Conservation (phyloP, 2,329 filamentous ascomycete species). For the Parascedosporium putredinis region DNA sequence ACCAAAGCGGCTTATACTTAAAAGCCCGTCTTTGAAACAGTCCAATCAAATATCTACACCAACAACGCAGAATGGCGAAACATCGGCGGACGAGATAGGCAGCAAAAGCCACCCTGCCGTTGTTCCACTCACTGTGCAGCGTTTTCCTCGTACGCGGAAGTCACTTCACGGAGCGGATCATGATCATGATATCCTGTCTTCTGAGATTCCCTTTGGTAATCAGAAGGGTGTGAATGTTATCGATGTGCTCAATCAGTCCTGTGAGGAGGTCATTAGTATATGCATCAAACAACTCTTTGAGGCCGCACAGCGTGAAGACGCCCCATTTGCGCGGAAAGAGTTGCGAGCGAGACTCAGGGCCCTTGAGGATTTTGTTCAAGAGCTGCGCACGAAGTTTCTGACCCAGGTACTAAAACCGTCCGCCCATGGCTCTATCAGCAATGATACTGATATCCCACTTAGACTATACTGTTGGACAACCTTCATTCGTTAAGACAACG, state of each 20-base stretch:
- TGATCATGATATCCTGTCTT: constrained; percentile 33
- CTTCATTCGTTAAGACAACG: constrained; percentile 47
- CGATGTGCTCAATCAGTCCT: constrained; percentile 52
- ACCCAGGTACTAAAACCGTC: constrained; percentile 39
- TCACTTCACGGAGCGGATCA: constrained; percentile 27
- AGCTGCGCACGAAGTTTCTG: constrained; percentile 43
- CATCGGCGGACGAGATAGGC: constrained; percentile 6
- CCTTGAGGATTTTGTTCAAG: constrained; percentile 47
- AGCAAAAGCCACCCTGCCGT: constrained; percentile 15
- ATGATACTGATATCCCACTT: background rate
- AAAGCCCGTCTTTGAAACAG: no score
- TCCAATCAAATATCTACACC: background rate
- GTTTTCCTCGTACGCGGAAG: constrained; percentile 40
- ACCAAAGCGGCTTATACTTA: constrained; percentile 5
- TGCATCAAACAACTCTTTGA: constrained; percentile 38
- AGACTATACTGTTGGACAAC: constrained; percentile 51
- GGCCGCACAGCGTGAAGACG: constrained; percentile 24
- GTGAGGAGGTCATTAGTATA: constrained; percentile 46
- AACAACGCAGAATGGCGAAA: constrained; percentile 3
- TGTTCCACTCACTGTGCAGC: constrained; percentile 49
- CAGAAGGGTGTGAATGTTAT: constrained; percentile 48
- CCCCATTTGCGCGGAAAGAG: constrained; percentile 39
- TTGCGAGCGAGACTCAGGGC: constrained; percentile 44
- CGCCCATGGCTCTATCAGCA: background rate
- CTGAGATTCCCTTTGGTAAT: constrained; percentile 43